Conservation (phyloP, 768 basidiomycete genomes). For the Hypsizygus marmoreus region DNA sequence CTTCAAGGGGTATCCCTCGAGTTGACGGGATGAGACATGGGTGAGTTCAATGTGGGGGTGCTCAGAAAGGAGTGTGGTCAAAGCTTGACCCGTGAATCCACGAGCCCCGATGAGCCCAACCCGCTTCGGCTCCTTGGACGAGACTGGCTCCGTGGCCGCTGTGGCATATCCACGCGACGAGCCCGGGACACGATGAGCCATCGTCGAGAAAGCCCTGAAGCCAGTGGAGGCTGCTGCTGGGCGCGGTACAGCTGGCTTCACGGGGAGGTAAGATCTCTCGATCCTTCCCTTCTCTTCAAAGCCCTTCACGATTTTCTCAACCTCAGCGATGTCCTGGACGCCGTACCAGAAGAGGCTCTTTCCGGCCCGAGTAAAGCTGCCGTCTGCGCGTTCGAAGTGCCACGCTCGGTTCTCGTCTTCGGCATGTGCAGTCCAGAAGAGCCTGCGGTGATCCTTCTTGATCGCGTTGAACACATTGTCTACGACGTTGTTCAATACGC, state of each 20-base stretch:
- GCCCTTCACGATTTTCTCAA: conserved; percentile 78
- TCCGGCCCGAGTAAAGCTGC: conserved; percentile 94
- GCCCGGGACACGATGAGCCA: conserved; percentile 50
- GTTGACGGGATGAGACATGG: conserved; percentile 96
- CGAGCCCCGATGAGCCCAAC: conserved; percentile 96
- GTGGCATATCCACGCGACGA: conserved; percentile 82
- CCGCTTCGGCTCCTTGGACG: conserved; percentile 71
- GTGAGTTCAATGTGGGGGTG: conserved; percentile 89
- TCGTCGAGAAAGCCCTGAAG: conserved; percentile 59
- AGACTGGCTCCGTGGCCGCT: conserved; percentile 40
- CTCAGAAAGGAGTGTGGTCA: conserved; percentile 81
- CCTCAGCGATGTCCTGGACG: conserved; percentile 86
- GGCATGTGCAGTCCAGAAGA: conserved; percentile 97
- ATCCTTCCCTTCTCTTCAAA: conserved; percentile 83
- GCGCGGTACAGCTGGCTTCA: conserved; percentile 50
- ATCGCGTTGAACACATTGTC: conserved; percentile 98
- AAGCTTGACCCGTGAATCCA: conserved; percentile 92
- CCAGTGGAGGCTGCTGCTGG: conserved; percentile 35
- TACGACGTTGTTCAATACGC: conserved; percentile 90
- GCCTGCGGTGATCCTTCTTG: conserved; percentile 87
- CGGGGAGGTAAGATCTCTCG: conserved; percentile 87
- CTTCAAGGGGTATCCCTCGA: conserved; percentile 77
- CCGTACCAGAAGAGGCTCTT: conserved; percentile 98
- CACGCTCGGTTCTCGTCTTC: conserved; percentile 97
- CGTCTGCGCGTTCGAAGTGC: conserved; percentile 99